Base-by-base conservation (phyloP, 2,329 filamentous ascomycete species). In the Aspergillus ruber region DNA sequence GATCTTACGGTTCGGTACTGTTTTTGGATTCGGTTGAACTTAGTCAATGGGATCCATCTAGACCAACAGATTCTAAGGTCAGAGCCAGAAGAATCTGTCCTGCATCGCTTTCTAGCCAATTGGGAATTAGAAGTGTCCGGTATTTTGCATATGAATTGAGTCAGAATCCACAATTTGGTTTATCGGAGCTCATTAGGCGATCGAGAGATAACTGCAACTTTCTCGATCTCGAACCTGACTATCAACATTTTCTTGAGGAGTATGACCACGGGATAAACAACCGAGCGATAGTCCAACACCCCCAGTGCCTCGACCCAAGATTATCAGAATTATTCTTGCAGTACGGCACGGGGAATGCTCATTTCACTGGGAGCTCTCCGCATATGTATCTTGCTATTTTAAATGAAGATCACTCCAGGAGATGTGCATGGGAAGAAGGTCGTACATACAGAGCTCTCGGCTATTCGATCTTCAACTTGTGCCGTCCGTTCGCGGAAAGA, bases 301-400 rank as follows among this genome's bases (percentile, higher is more conserved):
- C 63, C 18, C 48, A 57, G 8, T 42, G 42, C 8, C 58, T 78
- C 32, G 77, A 81, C 57, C 71, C 76, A 6, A 70, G 76, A 23
- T 63, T 76, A 9, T 76, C 74, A 1, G 79, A 81, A 57, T 58
- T 78, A 25, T 66, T 75, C 40, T 68, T 74, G 50, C 73, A 79
- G 52, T 69, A 70, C 48, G 52, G 62, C 40, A 43, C 50, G 27
- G 55, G 57, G 13, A 50, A 52, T 25, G 45, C 57, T 5, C 53
- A 56, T 41, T 33, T 55, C 4, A 36, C 45, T 15, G 48, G 47
- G 2, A 51, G 64, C 2, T 49, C 54, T 1, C 57, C 67, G 10
- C 66, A 75, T 36, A 74, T 88, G 10, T 90, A 85, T 60, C 73
- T 90, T 1, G 83, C 84, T 0, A 73, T 84, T 18, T 63, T 89